phyloP scores from a whole-genome alignment of 1,284 basidiomycete species.

The Nidula niveotomentosa region DNA sequence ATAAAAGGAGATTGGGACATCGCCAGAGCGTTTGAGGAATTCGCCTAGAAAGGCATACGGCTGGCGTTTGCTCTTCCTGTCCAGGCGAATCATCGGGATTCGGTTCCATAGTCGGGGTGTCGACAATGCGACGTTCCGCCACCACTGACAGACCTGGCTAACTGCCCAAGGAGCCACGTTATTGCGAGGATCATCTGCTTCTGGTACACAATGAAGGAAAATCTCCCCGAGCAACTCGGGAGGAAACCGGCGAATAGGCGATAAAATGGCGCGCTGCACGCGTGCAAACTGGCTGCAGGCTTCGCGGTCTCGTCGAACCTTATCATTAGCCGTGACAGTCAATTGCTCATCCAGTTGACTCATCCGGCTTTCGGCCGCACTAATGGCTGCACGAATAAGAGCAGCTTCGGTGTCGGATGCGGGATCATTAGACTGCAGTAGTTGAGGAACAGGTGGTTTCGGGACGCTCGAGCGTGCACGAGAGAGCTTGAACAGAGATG shows the following conservation, averaged over 20 bases:
- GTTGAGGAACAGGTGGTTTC: conserved; percentile 12
- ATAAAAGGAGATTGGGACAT: conserved; percentile 12
- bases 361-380: conserved; percentile 7
- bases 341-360: conserved; percentile 3
- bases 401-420: conserved; percentile 11
- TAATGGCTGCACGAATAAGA: conserved; percentile 9
- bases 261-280: conserved; percentile 12
- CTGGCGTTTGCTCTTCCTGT: conserved; percentile 4
- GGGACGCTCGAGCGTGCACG: not conserved
- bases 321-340: not conserved
- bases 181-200: conserved; percentile 6
- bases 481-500: not conserved
- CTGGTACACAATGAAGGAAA: conserved; percentile 7
- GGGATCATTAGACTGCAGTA: conserved; percentile 13
- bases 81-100: conserved; percentile 14
- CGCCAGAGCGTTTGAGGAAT: conserved; percentile 12
- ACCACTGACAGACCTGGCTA: conserved; percentile 19
- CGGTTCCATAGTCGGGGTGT: conserved; percentile 18
- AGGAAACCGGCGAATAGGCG: conserved; percentile 13
- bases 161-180: conserved; percentile 13
- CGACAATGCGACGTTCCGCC: conserved; percentile 17
- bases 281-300: conserved; percentile 8
- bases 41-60: conserved; percentile 12
- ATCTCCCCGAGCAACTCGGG: conserved; percentile 17
- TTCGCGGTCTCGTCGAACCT: conserved; percentile 3